Evolutionary conservation across 768 basidiomycete species (phyloP), one percentile per base, ranked within the genome.

Genomic region (Psilocybe cubensis): DNA sequence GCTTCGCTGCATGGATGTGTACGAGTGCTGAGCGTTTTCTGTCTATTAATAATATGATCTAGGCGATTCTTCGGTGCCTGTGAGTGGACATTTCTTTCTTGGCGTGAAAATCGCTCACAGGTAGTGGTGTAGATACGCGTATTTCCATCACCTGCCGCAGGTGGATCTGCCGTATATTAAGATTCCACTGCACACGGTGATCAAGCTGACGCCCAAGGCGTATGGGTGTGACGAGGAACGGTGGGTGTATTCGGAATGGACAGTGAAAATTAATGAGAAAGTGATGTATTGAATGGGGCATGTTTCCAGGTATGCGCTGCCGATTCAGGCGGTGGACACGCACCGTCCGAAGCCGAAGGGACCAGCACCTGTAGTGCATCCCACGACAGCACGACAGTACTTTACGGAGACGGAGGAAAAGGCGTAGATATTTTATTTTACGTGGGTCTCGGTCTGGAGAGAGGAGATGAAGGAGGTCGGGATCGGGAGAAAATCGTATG

Each of bases 161-260:
- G 92, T 83, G 21, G 95, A 98, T 68, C 80, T 99, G 29, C 97
- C 97, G 1, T 99, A 99, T 70, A 92, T 98, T 79, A 96, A 96
- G 77, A 95, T 98, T 44, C 95, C 95, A 0, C 73, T 96, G 54
- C 97, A 99, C 70, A 99, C 96, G 0, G 90, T 99, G 33, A 97
- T 99, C 72, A 98, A 98, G 75, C 82, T 99, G 44, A 98, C 96
- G 1, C 97, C 97, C 9, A 95, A 93, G 69, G 97, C 97, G 1
- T 99, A 98, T 70, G 97, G 97, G 35, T 98, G 96, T 76, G 95
- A 98, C 70, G 97, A 99, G 70, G 95, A 96, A 71, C 82, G 96
- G 91, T 89, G 54, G 77, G 55, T 44, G 47, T 31, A n/a, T 33
- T 47, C 14, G 35, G 28, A 24, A 14, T 42, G 35, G 27, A 44